phyloP scores from a whole-genome alignment of 208 protist genomes.

The Vickermania ingenoplastis region DNA sequence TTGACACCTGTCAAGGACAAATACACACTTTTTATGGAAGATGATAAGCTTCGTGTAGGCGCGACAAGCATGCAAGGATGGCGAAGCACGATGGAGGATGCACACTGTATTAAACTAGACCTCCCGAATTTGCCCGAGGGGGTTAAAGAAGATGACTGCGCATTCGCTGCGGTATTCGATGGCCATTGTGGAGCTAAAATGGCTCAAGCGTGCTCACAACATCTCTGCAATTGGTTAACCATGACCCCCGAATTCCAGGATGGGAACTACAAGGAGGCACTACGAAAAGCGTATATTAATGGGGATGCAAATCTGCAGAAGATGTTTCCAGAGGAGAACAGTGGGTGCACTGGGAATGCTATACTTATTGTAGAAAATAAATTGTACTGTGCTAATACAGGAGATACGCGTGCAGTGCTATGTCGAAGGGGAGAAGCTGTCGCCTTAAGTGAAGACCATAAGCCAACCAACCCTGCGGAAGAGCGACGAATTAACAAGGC shows the following conservation, averaged over 20 bases:
- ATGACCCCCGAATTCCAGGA: constrained; percentile 35
- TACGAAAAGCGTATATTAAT: constrained; percentile 52
- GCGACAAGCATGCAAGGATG: constrained; percentile 89
- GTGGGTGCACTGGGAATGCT: constrained; percentile 78
- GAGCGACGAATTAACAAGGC: constrained; percentile 78
- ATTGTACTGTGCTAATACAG: constrained; percentile 91
- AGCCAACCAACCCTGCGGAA: constrained; percentile 81
- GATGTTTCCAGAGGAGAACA: constrained; percentile 63
- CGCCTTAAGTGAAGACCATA: constrained; percentile 93
- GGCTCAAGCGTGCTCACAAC: constrained; percentile 62
- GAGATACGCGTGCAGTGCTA: constrained; percentile 87
- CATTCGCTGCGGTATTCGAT: constrained; percentile 81
- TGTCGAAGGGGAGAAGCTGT: constrained; percentile 79
- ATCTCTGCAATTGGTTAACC: constrained; percentile 70
- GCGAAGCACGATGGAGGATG: constrained; percentile 88
- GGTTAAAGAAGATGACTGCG: constrained; percentile 63
- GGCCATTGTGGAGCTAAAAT: constrained; percentile 81
- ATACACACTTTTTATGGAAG: constrained; percentile 88
- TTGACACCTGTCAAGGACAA: constrained; percentile 76
- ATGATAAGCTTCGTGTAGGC: constrained; percentile 83
- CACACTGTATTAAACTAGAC: constrained; percentile 76
- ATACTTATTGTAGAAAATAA: constrained; percentile 78
- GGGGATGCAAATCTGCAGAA: constrained; percentile 66
- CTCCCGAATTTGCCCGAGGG: constrained; percentile 50
- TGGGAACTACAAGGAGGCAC: constrained; percentile 55